A percentile compares a stretch with the other conserved stretches of the same genome.
Evolutionary conservation across 2,329 filamentous ascomycete species (phyloP).

Genomic region (Phialemoniopsis sp.): DNA sequence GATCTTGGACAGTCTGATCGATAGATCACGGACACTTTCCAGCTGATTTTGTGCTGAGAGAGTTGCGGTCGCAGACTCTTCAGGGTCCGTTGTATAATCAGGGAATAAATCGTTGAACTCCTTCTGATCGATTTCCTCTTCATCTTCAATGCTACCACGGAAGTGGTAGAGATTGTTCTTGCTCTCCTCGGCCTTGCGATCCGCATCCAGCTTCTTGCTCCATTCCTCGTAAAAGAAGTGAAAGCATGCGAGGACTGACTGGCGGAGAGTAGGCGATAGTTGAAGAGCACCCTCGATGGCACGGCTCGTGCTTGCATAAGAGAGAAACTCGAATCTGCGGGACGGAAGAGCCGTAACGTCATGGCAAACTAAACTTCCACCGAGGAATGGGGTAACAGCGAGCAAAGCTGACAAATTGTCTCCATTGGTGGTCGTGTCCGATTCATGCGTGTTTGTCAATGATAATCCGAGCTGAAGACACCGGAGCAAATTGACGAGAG

Average conservation of each 20-base stretch:
- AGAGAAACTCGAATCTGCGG: constrained; percentile 45
- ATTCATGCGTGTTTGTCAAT: constrained; percentile 44
- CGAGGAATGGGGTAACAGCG: constrained; percentile 50
- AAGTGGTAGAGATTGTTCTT: constrained; percentile 81
- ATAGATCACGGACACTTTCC: constrained; percentile 46
- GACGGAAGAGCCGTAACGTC: constrained; percentile 13
- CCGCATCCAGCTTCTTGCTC: constrained; percentile 70
- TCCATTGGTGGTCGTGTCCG: constrained; percentile 19
- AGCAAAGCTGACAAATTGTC: constrained; percentile 29
- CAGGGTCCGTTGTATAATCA: constrained; percentile 57
- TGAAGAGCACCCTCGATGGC: constrained; percentile 42
- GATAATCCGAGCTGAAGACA: constrained; percentile 74
- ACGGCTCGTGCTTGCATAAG: constrained; percentile 37
- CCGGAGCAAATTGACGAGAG: constrained; percentile 73
- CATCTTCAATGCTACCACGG: constrained; percentile 70
- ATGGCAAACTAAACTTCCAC: constrained; percentile 29
- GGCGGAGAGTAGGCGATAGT: constrained; percentile 37
- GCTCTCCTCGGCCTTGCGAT: constrained; percentile 70
- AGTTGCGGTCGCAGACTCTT: constrained; percentile 16
- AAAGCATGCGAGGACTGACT: constrained; percentile 61
- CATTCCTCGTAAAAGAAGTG: constrained; percentile 74
- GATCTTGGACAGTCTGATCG: constrained; percentile 56
- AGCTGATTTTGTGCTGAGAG: constrained; percentile 19
- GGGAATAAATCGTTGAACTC: constrained; percentile 83
- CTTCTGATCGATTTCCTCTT: constrained; percentile 68